phyloP scores from a whole-genome alignment of 257 asterid species.

The Petunia axillaris region DNA sequence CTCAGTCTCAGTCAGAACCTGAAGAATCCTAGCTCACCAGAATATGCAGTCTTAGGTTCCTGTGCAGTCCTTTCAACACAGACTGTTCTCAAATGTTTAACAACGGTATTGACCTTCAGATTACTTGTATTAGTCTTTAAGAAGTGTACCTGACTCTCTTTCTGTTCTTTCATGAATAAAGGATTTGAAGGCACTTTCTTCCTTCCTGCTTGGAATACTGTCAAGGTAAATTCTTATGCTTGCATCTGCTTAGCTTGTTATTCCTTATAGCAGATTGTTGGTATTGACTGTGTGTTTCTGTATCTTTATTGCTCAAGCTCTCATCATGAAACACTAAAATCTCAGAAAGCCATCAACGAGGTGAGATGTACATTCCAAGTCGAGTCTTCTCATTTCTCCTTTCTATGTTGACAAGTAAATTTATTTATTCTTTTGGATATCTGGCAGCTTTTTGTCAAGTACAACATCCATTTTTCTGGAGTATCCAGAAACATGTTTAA shows the following conservation, averaged over 20 bases:
- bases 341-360: slow-evolving; percentile 99
- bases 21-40: slow-evolving; percentile 70
- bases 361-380: slow-evolving; percentile 47
- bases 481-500: slow-evolving; percentile 73
- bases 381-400: slow-evolving; percentile 22
- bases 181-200: slow-evolving; percentile 88
- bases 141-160: slow-evolving; percentile 35
- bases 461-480: slow-evolving; percentile 87
- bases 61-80: slow-evolving; percentile 93
- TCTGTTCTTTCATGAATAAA: slow-evolving; percentile 43
- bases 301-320: slow-evolving; percentile 60
- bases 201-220: slow-evolving; percentile 91
- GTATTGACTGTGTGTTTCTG: slow-evolving; percentile 29
- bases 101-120: slow-evolving; percentile 55
- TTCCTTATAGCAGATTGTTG: neutral
- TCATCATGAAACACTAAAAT: slow-evolving; percentile 89
- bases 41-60: slow-evolving; percentile 92
- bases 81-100: slow-evolving; percentile 85
- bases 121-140: slow-evolving; percentile 27
- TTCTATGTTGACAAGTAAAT: neutral
- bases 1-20: slow-evolving; percentile 69
- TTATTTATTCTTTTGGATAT: slow-evolving; percentile 21
- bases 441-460: slow-evolving; percentile 91
- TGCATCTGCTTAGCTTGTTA: slow-evolving; percentile 27
- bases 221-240: slow-evolving; percentile 59